These are phyloP conservation scores for Hansenula anomala DNA, from an alignment of 1,139 yeast genomes.

Conservation along the genomic window DNA sequence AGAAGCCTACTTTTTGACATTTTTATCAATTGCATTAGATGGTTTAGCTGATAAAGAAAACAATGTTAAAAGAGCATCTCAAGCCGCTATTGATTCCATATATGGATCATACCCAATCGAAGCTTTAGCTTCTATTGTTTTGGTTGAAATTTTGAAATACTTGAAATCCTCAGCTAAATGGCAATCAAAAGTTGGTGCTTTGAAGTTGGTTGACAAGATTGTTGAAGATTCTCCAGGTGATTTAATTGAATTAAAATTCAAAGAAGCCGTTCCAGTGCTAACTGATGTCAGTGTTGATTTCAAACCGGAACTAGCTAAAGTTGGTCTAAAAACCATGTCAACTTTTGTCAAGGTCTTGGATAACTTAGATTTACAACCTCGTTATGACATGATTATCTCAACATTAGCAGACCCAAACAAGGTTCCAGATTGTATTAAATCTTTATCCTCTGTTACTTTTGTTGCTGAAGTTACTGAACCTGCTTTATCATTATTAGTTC, in stretches of 20 bases:
- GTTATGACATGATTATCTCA: constrained; percentile 78
- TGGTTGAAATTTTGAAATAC: constrained; percentile 58
- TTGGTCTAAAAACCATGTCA: constrained; percentile 67
- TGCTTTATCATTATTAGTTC: constrained; percentile 83
- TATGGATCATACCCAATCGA: constrained; percentile 72
- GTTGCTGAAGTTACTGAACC: constrained; percentile 99
- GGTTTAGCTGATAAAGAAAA: constrained; percentile 80
- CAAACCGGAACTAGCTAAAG: constrained; percentile 91
- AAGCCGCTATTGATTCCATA: constrained; percentile 60
- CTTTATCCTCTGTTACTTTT: constrained; percentile 89
- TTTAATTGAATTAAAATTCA: constrained; percentile 75
- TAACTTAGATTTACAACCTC: constrained; percentile 85
- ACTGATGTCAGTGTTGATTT: constrained; percentile 91
- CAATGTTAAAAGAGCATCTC: constrained; percentile 80
- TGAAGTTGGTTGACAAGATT: constrained; percentile 66
- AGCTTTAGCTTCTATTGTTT: constrained; percentile 66
- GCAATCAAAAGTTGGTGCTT: constrained; percentile 84
- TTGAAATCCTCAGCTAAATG: constrained; percentile 85
- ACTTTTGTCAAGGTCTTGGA: constrained; percentile 79
- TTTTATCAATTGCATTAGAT: constrained; percentile 55
- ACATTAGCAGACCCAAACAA: constrained; percentile 87
- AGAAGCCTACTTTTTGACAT: constrained; percentile 67
- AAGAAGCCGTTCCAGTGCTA: constrained; percentile 74
- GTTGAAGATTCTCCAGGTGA: constrained; percentile 82
- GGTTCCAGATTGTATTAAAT: constrained; percentile 85